A percentile compares a stretch with the other conserved stretches of the same genome.
These are phyloP conservation scores for Aphanomyces euteiches DNA, from an alignment of 352 stramenopile species.

Conservation along the genomic window DNA sequence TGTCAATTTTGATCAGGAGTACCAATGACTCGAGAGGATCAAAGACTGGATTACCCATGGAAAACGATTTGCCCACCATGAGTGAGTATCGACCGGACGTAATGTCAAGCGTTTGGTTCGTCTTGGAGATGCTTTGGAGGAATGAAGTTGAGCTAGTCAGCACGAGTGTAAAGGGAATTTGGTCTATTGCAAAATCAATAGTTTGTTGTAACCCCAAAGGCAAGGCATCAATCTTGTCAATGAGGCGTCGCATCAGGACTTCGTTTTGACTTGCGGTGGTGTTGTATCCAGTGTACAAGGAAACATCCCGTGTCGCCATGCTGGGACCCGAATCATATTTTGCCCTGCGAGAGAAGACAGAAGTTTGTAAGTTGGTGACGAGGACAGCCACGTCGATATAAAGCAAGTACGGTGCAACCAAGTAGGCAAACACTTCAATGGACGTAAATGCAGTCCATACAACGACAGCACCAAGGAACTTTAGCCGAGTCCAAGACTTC, in stretches of 20 bases:
- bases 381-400: too few relatives aligned
- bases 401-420: too few relatives aligned
- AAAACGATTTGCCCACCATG: neutral
- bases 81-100: neutral
- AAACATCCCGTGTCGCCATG: too few relatives aligned
- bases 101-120: neutral
- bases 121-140: neutral
- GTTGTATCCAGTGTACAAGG: neutral
- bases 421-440: too few relatives aligned
- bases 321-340: too few relatives aligned
- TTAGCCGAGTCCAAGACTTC: neutral
- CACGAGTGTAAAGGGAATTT: neutral
- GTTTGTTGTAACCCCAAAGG: neutral
- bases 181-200: neutral
- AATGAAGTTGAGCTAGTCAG: neutral
- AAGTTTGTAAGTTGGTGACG: too few relatives aligned
- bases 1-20: neutral
- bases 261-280: neutral
- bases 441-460: too few relatives aligned
- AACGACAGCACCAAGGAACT: too few relatives aligned
- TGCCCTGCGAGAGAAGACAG: too few relatives aligned
- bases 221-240: neutral
- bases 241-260: neutral
- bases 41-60: slow-evolving; percentile 1
- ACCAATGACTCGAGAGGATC: neutral